phyloP scores from a whole-genome alignment of 345 rosid species.

The Triadica sebifera region DNA sequence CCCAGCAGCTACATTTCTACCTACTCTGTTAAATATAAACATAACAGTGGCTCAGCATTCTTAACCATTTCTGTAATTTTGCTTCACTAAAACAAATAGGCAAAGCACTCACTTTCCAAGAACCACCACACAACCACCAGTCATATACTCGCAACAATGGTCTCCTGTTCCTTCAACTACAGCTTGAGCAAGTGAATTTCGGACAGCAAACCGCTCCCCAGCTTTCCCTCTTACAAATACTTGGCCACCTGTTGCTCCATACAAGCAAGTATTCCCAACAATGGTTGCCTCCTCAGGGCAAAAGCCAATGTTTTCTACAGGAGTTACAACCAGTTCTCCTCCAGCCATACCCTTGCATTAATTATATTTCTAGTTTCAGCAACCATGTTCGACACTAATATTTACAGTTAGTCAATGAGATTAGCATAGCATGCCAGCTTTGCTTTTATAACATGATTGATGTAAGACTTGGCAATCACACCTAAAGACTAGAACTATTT shows the following conservation, averaged over 20 bases:
- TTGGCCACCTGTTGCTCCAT: conserved; percentile 98
- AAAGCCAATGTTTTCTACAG: conserved; percentile 74
- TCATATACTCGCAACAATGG: conserved; percentile 98
- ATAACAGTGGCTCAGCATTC: conserved; percentile 13
- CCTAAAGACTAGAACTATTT: not conserved
- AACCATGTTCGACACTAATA: not conserved
- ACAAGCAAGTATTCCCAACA: conserved; percentile 95
- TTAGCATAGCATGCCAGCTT: too few relatives aligned
- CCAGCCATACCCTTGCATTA: conserved; percentile 91
- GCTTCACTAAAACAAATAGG: not conserved
- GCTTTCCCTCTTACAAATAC: conserved; percentile 93
- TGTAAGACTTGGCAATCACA: not conserved
- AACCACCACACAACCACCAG: conserved; percentile 93
- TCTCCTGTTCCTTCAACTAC: conserved; percentile 99
- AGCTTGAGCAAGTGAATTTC: conserved; percentile 96
- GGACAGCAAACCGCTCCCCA: conserved; percentile 97
- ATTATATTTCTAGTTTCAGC: conserved; percentile 24
- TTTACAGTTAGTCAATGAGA: not conserved
- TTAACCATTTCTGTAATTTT: conserved; percentile 4
- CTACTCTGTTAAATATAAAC: conserved; percentile 61
- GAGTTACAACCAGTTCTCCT: conserved; percentile 87
- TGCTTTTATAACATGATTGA: not conserved
- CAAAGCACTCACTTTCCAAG: conserved; percentile 83
- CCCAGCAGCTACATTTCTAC: conserved; percentile 99
- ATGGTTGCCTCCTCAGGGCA: conserved; percentile 89